These are phyloP conservation scores for Cucurbitaria berberidis DNA, from an alignment of 2,329 filamentous ascomycete species.

Conservation along the genomic window DNA sequence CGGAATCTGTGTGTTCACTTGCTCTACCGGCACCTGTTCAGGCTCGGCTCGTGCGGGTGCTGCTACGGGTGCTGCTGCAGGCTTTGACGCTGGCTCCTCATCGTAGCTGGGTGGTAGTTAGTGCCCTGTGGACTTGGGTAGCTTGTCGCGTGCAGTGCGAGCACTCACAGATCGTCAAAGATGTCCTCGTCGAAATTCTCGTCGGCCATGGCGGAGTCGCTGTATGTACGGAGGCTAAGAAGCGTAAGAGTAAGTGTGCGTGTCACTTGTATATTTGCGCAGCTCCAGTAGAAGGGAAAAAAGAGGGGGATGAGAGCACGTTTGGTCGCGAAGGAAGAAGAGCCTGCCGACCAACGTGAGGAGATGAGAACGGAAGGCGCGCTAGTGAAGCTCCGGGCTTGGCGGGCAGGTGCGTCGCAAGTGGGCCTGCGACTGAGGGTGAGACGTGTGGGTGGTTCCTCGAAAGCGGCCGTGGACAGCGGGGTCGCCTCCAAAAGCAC, in stretches of 20 bases:
- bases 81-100: conserved; percentile 46
- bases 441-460: conserved; percentile 9
- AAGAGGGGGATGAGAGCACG: background rate
- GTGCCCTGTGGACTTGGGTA: background rate
- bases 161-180: conserved; percentile 88
- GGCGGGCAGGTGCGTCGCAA: conserved; percentile 20
- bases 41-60: conserved; percentile 27
- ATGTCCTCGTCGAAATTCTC: conserved; percentile 92
- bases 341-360: conserved; percentile 29
- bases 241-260: background rate
- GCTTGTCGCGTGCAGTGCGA: conserved; percentile 1
- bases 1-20: conserved; percentile 21
- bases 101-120: conserved; percentile 47
- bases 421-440: background rate
- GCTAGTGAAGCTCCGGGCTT: conserved; percentile 28
- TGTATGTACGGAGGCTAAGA: conserved; percentile 23
- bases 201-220: conserved; percentile 68
- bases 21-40: conserved; percentile 27
- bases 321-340: conserved; percentile 14
- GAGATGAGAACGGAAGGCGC: conserved; percentile 21
- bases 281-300: too few species aligned
- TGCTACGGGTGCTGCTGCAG: conserved; percentile 30
- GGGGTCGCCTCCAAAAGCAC: conserved; percentile 14
- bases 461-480: conserved; percentile 21
- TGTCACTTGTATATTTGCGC: too few species aligned